Evolutionary conservation across 371 early-diverging fungal species (phyloP).

Genomic region (Mortierella sp.): DNA sequence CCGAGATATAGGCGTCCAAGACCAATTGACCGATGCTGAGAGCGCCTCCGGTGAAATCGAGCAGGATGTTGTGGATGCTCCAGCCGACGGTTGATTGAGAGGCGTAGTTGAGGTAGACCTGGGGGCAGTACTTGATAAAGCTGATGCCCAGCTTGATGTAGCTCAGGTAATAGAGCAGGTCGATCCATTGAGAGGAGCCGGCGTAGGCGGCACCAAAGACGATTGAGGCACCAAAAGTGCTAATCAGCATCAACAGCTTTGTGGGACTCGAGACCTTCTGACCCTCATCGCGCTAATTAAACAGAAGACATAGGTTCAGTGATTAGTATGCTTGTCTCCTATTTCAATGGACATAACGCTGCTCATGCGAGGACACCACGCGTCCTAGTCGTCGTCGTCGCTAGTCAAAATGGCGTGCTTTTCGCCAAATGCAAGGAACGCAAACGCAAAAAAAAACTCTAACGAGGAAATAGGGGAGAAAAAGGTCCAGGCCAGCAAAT

Average conservation of each 20-base stretch:
- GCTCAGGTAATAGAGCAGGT: constrained; percentile 82
- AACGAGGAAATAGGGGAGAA: not conserved
- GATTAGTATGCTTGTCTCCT: not conserved
- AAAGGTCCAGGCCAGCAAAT: not conserved
- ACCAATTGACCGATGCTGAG: constrained; percentile 86
- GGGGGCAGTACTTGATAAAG: constrained; percentile 92
- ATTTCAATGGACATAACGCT: not conserved
- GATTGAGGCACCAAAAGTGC: constrained; percentile 60
- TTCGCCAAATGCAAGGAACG: not conserved
- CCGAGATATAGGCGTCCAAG: constrained; percentile 77
- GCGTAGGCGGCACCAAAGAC: constrained; percentile 46
- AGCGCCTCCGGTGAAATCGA: constrained; percentile 92
- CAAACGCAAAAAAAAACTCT: not conserved
- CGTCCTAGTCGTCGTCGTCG: not conserved
- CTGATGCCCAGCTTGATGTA: constrained; percentile 84
- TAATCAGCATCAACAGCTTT: constrained; percentile 56
- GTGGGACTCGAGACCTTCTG: constrained; percentile 61
- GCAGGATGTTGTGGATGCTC: constrained; percentile 91
- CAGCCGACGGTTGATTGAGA: constrained; percentile 92
- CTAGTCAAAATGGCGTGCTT: constrained; percentile 18
- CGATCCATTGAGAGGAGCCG: constrained; percentile 66
- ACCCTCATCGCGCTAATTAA: constrained; percentile 60
- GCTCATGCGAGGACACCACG: constrained; percentile 1
- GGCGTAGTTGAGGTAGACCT: constrained; percentile 82
- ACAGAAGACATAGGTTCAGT: not conserved